Evolutionary conservation across 2,329 filamentous ascomycete species (phyloP), one percentile per base, ranked within the genome.

Genomic region (Fusarium marasasianum): DNA sequence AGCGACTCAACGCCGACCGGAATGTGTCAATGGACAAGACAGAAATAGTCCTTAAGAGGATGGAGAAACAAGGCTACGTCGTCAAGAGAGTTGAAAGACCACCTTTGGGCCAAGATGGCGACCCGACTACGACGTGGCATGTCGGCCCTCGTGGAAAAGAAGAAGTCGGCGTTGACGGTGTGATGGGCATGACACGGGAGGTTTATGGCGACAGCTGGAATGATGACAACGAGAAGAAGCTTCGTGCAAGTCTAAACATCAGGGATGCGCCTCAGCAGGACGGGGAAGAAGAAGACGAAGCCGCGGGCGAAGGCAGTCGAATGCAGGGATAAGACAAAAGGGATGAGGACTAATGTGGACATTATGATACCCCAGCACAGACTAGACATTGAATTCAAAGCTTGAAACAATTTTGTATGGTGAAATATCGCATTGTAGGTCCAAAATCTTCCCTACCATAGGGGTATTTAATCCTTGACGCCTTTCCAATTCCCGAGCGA

Each of bases 11-110:
- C 69, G 91, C 93, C 7, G 91, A 94, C 61, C 88, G 90, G 41
- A 92, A 93, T 71, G 92, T 95, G 5, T 93, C 93, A 1, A 84
- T 92, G 64, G 92, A 94, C 48, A 93, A 90, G 78, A 97, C 94
- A 3, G 93, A 97, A 12, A 87, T 90, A 59, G 85, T 96, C 7
- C 84, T 98, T 18, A 90, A 91, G 75, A 89, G 90, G 58, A 91
- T 98, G 85, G 88, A 92, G 73, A 92, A 89, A 73, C 95, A 98
- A 61, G 93, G 93, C 1, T 99, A 99, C 79, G 85, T 99, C 6
- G 87, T 95, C 41, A 93, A 90, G 73, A 88, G 91, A 56, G 88
- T 91, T 26, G 95, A 98, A 76, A 89, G 84, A 50, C 85, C 86
- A 18, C 81, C 82, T 66, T 80, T 79, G 80, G 82, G 83, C 9